Base-by-base conservation (phyloP, 2,329 filamentous ascomycete species). In the Colletotrichum liaoningense region DNA sequence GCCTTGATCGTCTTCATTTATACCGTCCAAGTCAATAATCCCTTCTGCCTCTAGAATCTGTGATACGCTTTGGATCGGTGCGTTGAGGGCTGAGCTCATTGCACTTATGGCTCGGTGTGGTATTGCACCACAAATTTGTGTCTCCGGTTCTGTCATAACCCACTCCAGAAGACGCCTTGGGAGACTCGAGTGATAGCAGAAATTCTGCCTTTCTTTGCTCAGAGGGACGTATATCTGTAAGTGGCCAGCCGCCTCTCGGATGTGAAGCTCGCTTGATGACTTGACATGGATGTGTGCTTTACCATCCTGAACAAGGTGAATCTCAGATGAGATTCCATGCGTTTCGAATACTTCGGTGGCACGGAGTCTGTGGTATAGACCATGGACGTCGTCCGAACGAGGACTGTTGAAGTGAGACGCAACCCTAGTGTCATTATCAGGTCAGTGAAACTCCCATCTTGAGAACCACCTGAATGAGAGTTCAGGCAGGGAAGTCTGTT, bases 151-250 rank as follows among this genome's bases (percentile, higher is more conserved):
- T 11, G 74, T 78, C 81, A 84, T 83, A 49, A 85, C 77, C 82
- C 82, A 84, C 14, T 77, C 68, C 0, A 80, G 74, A 1, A 85
- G 75, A 0, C 70, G 77, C 8, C 75, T 69, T 0, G 81, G 77
- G 1, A 85, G 79, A 1, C 58, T 52, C 0, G 75, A 76, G 9
- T 69, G 74, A 72, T 81, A 83, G 64, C 77, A 80, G 6, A 79
- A 74, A 4, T 79, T 75, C 56, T 81, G 82, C 0, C 70, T 60
- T 9, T 76, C 74, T 16, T 75, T 75, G 9, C 79, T 67, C 2
- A 72, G 72, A 0, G 83, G 83, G 0, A 85, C 69, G 30, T 80
- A 84, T 0, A 84, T 62, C 4, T 73, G 74, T 4, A 83, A 72
- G 0, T 24, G 8, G 0, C 24, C 66, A 0, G 60, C n/a, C 1